Percentiles rank a stretch among this genome's conserved stretches.
These are phyloP conservation scores for Kalmanozyma brasiliensis DNA, from an alignment of 1,284 basidiomycete genomes.

Conservation along the genomic window DNA sequence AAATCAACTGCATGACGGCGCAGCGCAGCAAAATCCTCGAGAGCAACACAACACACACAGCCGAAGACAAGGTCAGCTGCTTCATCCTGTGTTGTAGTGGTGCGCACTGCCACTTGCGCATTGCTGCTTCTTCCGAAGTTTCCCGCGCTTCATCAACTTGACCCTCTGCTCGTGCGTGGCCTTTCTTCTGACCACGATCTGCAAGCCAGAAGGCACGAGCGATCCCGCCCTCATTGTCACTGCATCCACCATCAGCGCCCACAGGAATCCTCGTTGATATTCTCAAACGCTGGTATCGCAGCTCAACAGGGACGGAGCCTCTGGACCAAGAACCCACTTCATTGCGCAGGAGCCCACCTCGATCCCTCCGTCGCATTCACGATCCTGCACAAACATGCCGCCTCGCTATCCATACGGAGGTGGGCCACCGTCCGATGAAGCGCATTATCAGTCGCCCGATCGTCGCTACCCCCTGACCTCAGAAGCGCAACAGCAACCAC, in stretches of 20 bases:
- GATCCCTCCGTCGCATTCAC: conserved; percentile 8
- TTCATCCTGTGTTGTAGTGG: no score
- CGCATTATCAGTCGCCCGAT: conserved; percentile 20
- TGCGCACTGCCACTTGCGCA: no score
- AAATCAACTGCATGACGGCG: conserved; percentile 4
- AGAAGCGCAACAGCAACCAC: conserved; percentile 19
- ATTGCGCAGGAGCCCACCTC: conserved; percentile 13
- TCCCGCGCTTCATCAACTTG: no score
- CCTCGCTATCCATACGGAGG: conserved; percentile 41
- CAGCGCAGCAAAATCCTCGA: conserved; percentile 6
- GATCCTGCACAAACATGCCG: conserved; percentile 13
- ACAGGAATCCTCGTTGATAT: no score
- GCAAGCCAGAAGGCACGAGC: no score
- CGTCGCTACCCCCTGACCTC: conserved; percentile 17
- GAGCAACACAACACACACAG: neutral
- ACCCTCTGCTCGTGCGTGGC: neutral
- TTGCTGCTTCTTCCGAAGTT: no score
- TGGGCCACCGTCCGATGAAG: conserved; percentile 20
- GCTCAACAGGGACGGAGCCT: no score
- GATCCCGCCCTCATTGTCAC: no score
- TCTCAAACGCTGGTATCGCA: no score
- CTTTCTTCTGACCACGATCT: conserved; percentile 1
- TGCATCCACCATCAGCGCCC: no score
- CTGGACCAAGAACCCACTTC: no score
- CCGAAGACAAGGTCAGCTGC: no score